Evolutionary conservation across 768 basidiomycete genomes (phyloP).

Genomic region (Russula sp.): DNA sequence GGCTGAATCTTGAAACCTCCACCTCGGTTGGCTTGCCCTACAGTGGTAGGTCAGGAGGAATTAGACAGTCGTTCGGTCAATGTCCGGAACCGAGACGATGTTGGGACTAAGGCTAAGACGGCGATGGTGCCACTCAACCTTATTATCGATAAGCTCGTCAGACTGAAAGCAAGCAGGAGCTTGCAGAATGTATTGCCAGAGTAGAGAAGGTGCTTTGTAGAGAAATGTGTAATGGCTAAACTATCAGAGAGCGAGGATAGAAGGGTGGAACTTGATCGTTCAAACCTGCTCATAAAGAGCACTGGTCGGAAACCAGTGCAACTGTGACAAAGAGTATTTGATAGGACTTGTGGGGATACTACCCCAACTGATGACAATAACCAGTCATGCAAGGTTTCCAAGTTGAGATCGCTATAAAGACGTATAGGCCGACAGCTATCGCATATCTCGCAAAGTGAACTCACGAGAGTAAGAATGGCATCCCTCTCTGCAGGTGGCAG

Average conservation of each 20-base stretch:
- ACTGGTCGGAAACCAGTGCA: not conserved
- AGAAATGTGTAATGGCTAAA: not conserved
- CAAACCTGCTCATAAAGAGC: not conserved
- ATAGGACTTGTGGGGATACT: not conserved
- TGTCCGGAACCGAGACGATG: constrained; percentile 91
- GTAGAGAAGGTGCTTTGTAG: constrained; percentile 1
- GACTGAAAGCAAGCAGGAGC: constrained; percentile 56
- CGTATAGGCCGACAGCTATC: not conserved
- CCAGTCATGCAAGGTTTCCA: constrained; percentile 16
- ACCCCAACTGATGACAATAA: not conserved
- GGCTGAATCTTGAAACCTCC: not conserved
- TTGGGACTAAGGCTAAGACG: constrained; percentile 75
- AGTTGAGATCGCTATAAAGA: constrained; percentile 18
- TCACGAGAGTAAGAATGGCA: constrained; percentile 45
- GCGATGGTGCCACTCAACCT: constrained; percentile 71
- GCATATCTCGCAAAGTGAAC: not conserved
- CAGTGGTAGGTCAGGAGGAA: constrained; percentile 95
- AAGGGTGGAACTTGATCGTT: not conserved
- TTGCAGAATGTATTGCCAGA: constrained; percentile 47
- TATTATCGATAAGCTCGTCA: constrained; percentile 60
- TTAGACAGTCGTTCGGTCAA: constrained; percentile 84
- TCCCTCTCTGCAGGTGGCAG: constrained; percentile 73
- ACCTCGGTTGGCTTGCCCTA: not conserved
- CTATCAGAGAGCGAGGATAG: not conserved
- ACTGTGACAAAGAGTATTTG: not conserved